These are phyloP conservation scores for Cicer yamashitae DNA, from an alignment of 306 rosid genomes.

Conservation along the genomic window DNA sequence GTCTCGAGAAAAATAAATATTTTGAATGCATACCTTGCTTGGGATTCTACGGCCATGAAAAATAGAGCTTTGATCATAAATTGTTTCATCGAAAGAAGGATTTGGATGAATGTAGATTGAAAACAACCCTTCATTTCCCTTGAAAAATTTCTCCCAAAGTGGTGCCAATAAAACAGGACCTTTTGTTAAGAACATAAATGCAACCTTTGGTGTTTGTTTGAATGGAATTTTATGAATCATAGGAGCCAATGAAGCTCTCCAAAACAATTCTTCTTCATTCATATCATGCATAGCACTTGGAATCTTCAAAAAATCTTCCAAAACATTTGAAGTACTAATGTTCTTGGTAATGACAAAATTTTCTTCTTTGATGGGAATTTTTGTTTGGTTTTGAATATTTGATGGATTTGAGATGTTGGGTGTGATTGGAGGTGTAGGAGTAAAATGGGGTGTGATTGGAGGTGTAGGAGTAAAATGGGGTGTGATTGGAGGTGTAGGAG, in stretches of 20 bases:
- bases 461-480: background rate
- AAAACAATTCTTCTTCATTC: slow-evolving; percentile 73
- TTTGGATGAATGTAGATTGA: slow-evolving; percentile 76
- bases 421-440: slow-evolving; percentile 15
- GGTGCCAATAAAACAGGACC: slow-evolving; percentile 72
- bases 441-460: background rate
- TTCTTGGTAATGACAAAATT: slow-evolving; percentile 14
- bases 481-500: too few relatives aligned
- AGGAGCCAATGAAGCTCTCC: slow-evolving; percentile 80
- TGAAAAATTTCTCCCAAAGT: slow-evolving; percentile 80
- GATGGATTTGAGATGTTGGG: background rate
- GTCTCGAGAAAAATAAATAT: background rate
- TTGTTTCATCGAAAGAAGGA: slow-evolving; percentile 58
- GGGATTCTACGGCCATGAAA: slow-evolving; percentile 74
- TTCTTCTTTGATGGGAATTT: background rate
- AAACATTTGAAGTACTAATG: slow-evolving; percentile 6
- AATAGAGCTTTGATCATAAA: slow-evolving; percentile 48
- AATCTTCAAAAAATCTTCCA: slow-evolving; percentile 51
- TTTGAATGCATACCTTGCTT: slow-evolving; percentile 68
- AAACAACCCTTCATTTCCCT: slow-evolving; percentile 61
- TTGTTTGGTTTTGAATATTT: slow-evolving; percentile 10
- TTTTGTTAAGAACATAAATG: slow-evolving; percentile 81
- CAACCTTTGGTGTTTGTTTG: slow-evolving; percentile 63
- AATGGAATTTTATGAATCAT: slow-evolving; percentile 47
- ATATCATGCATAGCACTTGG: slow-evolving; percentile 61